Conservation (phyloP, 192 early-diverging fungal species). For the Neocallimastix lanati region DNA sequence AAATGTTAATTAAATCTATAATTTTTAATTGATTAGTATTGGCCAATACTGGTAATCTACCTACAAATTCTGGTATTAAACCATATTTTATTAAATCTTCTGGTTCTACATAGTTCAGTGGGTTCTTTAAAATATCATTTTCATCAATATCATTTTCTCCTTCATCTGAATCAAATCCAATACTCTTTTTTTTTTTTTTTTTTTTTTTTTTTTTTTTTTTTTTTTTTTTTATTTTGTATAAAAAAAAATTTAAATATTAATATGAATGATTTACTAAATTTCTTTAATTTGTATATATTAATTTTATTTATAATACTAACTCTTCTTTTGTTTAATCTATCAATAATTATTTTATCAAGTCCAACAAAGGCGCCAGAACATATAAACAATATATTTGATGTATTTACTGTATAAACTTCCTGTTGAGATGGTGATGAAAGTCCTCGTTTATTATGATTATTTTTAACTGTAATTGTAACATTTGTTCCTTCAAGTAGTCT, state of each 20-base stretch:
- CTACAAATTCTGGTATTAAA: conserved; percentile 74
- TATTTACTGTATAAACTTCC: conserved; percentile 75
- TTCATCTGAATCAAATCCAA: conserved; percentile 55
- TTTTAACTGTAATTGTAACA: conserved; percentile 67
- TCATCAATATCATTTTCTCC: conserved; percentile 4
- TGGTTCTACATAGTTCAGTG: conserved; percentile 47
- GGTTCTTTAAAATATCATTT: conserved; percentile 11
- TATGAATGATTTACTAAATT: too few species aligned
- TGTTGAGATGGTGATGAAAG: not conserved
- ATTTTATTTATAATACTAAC: not conserved
- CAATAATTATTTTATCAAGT: conserved; percentile 58
- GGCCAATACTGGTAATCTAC: conserved; percentile 64
- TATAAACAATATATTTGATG: conserved; percentile 79
- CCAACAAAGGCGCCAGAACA: conserved; percentile 79
- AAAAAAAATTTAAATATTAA: too few species aligned
- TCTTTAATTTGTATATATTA: not conserved
- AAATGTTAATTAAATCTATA: too few species aligned
- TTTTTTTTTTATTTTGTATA: too few species aligned
- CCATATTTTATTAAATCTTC: conserved; percentile 70
- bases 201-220: too few species aligned
- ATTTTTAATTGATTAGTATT: conserved; percentile 46
- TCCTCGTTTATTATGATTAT: conserved; percentile 6
- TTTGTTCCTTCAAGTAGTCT: conserved; percentile 79
- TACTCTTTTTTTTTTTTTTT: conserved; percentile 14
- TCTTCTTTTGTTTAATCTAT: conserved; percentile 50